These are phyloP conservation scores for Cyclotella atomus DNA, from an alignment of 108 stramenopile species.

Conservation along the genomic window DNA sequence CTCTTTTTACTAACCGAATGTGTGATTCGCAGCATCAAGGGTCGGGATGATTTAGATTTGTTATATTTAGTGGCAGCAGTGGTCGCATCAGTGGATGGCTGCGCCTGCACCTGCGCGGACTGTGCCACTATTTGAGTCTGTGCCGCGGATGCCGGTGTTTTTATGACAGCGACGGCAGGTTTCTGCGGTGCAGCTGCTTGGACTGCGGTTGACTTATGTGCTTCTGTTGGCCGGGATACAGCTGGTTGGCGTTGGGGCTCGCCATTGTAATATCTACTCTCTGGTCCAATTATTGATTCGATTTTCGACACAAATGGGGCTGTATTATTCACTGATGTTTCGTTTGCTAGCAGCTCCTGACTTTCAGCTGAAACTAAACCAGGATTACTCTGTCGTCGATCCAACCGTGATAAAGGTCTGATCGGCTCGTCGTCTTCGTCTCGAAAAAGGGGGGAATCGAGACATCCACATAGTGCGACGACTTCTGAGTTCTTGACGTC, in stretches of 20 bases:
- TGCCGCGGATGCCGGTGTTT: background rate
- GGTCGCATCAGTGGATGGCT: background rate
- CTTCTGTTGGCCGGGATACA: background rate
- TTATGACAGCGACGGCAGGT: background rate
- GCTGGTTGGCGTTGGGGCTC: background rate
- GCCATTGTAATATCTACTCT: conserved; percentile 29
- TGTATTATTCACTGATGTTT: background rate
- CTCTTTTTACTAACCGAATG: conserved; percentile 19
- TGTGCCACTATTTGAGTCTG: background rate
- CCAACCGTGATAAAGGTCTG: conserved; percentile 10
- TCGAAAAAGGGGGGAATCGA: conserved; percentile 26
- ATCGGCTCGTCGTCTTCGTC: conserved; percentile 15
- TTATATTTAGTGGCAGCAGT: background rate
- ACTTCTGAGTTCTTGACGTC: background rate
- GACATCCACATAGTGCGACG: conserved; percentile 13
- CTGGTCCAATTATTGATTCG: conserved; percentile 40
- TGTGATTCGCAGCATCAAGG: conserved; percentile 3
- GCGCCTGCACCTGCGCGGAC: background rate
- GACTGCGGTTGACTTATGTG: background rate
- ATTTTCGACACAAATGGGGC: conserved; percentile 20
- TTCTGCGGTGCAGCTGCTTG: background rate
- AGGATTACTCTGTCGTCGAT: conserved; percentile 16
- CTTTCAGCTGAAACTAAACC: background rate
- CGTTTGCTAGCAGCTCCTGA: background rate
- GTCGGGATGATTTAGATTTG: background rate